Evolutionary conservation across 2,329 filamentous ascomycete species (phyloP).

Genomic region (Ceratocystis smalleyi): DNA sequence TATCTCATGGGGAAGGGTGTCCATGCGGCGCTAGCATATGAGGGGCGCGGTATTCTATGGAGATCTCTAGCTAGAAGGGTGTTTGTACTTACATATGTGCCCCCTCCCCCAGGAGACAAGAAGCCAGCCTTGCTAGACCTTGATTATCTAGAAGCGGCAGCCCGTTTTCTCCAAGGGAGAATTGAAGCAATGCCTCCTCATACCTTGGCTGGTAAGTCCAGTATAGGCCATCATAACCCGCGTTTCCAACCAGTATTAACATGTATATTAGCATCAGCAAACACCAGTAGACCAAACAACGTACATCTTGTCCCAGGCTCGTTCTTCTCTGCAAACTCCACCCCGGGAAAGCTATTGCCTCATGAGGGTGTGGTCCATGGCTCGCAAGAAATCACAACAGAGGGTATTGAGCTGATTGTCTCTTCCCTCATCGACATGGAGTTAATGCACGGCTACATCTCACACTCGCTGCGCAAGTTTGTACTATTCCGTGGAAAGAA

Average conservation of each 20-base stretch:
- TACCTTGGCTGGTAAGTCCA: constrained; percentile 11
- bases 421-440: constrained; percentile 66
- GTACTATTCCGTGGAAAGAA: constrained; percentile 56
- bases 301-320: constrained; percentile 8
- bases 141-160: constrained; percentile 47
- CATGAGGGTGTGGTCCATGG: constrained; percentile 49
- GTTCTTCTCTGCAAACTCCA: constrained; percentile 13
- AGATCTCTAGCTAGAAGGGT: constrained; percentile 62
- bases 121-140: constrained; percentile 63
- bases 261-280: constrained; percentile 6
- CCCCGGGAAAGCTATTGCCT: constrained; percentile 33
- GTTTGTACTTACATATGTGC: constrained; percentile 64
- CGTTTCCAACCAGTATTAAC: constrained; percentile 2
- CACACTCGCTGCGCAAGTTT: constrained; percentile 59
- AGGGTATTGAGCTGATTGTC: constrained; percentile 63
- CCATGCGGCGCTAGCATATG: constrained; percentile 57
- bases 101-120: constrained; percentile 38
- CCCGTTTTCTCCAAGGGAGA: constrained; percentile 48
- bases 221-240: neutral
- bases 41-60: constrained; percentile 72
- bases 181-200: constrained; percentile 32
- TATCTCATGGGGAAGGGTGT: constrained; percentile 68
- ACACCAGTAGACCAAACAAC: constrained; percentile 13
- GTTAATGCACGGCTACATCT: constrained; percentile 69
- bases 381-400: constrained; percentile 41